Evolutionary conservation across 2,329 filamentous ascomycete species (phyloP).

Genomic region (Graphium sp.): DNA sequence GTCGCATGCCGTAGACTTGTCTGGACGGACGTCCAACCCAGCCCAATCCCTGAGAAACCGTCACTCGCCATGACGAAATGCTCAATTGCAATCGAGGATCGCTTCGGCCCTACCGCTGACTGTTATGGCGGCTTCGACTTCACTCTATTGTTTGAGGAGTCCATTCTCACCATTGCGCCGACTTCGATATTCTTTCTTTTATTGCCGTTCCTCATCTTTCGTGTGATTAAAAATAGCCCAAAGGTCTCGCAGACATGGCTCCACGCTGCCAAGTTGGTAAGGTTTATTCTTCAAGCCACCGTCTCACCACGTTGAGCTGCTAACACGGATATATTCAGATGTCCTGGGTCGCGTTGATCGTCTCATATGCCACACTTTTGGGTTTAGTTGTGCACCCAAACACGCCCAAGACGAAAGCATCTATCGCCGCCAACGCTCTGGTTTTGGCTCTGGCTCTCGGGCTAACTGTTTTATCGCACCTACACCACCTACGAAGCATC

Average conservation of each 20-base stretch:
- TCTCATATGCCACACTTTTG: constrained; percentile 14
- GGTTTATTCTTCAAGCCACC: constrained; percentile 5
- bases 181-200: constrained; percentile 18
- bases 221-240: too few species aligned
- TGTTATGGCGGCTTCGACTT: too few species aligned
- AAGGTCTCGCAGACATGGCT: too few species aligned
- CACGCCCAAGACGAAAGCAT: constrained; percentile 7
- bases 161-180: constrained; percentile 25
- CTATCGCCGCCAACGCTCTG: constrained; percentile 12
- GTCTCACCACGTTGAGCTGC: background rate
- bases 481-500: constrained; percentile 17
- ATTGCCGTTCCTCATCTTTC: constrained; percentile 15
- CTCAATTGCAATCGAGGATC: too few species aligned
- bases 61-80: too few species aligned
- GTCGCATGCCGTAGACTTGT: too few species aligned
- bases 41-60: too few species aligned
- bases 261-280: constrained; percentile 14
- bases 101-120: too few species aligned
- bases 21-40: too few species aligned
- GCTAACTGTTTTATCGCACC: constrained; percentile 14
- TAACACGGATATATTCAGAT: too few species aligned
- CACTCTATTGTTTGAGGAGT: constrained; percentile 28
- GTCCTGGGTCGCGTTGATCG: constrained; percentile 9
- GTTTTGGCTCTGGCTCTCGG: constrained; percentile 13
- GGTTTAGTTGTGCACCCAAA: constrained; percentile 13